These are phyloP conservation scores for Tinospora cordifolia DNA, from an alignment of 164 flowering plant genomes.

Conservation along the genomic window DNA sequence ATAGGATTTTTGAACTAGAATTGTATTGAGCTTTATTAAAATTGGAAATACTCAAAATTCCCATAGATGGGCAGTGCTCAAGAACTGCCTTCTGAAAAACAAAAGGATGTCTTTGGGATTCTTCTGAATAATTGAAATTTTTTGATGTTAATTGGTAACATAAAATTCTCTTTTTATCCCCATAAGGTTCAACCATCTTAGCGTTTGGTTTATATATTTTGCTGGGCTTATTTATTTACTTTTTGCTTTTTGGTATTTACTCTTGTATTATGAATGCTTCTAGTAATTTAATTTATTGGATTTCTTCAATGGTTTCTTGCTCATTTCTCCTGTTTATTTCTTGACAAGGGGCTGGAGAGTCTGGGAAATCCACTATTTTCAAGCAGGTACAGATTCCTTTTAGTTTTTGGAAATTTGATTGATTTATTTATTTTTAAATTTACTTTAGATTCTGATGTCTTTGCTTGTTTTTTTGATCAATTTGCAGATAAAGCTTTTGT, in stretches of 20 bases:
- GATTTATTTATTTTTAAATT: not conserved
- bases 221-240: not conserved
- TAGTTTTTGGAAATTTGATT: not conserved
- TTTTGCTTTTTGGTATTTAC: not conserved
- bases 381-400: constrained; percentile 56
- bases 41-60: not conserved
- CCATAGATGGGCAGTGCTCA: not conserved
- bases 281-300: not conserved
- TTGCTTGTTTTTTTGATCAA: not conserved
- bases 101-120: not conserved
- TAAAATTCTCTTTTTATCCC: not conserved
- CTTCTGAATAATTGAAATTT: not conserved
- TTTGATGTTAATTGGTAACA: not conserved
- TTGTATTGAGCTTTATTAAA: not conserved
- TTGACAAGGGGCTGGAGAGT: constrained; percentile 83
- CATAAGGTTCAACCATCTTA: too few relatives aligned
- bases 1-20: not conserved
- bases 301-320: not conserved
- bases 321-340: constrained; percentile 3
- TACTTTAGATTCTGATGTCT: constrained; percentile 3
- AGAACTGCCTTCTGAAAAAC: not conserved
- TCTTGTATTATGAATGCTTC: too few relatives aligned
- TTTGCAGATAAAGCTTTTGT: constrained; percentile 87
- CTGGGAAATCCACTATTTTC: constrained; percentile 96
- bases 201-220: too few relatives aligned